A percentile compares a stretch with the other conserved stretches of the same genome.
These are phyloP conservation scores for Neurospora sp. DNA, from an alignment of 495 filamentous ascomycete genomes.

Conservation along the genomic window DNA sequence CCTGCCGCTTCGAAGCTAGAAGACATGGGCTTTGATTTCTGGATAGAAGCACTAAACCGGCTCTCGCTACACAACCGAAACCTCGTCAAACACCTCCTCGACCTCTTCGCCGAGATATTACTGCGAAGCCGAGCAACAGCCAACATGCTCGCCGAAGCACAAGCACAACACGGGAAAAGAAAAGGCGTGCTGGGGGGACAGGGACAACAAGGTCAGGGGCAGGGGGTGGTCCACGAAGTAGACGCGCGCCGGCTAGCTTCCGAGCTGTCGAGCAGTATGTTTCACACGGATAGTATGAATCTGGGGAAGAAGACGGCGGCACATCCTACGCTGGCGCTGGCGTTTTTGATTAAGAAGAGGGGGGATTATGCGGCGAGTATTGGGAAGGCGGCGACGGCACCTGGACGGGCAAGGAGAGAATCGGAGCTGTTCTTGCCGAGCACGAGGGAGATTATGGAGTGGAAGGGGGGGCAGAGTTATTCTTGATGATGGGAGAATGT, in stretches of 20 bases:
- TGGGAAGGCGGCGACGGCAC: neutral
- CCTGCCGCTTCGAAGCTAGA: slow-evolving; percentile 10
- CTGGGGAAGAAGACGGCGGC: slow-evolving; percentile 6
- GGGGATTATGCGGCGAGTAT: slow-evolving; percentile 16
- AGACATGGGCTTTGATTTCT: slow-evolving; percentile 23
- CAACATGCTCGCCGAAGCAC: neutral
- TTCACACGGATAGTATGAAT: slow-evolving; percentile 12
- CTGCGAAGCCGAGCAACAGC: neutral
- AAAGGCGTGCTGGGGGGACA: neutral
- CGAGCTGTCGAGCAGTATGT: slow-evolving; percentile 16
- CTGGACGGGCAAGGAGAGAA: slow-evolving; percentile 1
- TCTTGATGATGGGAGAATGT: neutral
- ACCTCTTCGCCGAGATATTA: slow-evolving; percentile 17
- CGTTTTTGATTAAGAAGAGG: slow-evolving; percentile 20
- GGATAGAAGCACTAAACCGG: slow-evolving; percentile 24
- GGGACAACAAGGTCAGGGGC: neutral
- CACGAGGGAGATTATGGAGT: slow-evolving; percentile 25
- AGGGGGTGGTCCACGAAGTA: slow-evolving; percentile 7
- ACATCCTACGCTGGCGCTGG: slow-evolving; percentile 21
- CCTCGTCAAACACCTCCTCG: slow-evolving; percentile 17
- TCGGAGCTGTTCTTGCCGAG: slow-evolving; percentile 17
- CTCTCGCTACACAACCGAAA: slow-evolving; percentile 16
- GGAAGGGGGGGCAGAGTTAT: slow-evolving; percentile 12
- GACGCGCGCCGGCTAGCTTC: slow-evolving; percentile 17
- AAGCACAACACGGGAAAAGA: neutral